Conservation (phyloP, 1,284 basidiomycete species). For the Ganoderma meredithae region DNA sequence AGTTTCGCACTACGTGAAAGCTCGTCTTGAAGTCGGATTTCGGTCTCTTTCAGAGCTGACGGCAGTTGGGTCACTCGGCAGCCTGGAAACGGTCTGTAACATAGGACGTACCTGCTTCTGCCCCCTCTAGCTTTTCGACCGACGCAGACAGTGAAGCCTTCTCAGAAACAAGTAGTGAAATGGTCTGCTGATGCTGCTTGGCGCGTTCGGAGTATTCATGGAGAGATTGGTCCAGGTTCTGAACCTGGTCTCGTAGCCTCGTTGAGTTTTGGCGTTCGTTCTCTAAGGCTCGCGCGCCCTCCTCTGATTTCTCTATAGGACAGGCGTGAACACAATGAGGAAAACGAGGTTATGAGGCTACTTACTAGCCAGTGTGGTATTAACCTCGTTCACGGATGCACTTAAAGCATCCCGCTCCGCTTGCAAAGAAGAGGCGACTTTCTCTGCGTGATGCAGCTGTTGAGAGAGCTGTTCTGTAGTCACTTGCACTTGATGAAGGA, state of each 20-base stretch:
- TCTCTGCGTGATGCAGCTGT: constrained; percentile 24
- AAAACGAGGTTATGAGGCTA: background rate
- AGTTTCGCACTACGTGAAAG: constrained; percentile 48
- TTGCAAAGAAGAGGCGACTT: constrained; percentile 15
- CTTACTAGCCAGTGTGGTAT: constrained; percentile 20
- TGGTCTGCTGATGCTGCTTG: constrained; percentile 47
- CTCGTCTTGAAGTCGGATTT: constrained; percentile 53
- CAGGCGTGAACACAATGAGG: background rate
- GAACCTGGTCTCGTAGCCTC: constrained; percentile 34
- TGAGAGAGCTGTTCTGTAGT: constrained; percentile 24
- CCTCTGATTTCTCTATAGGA: constrained; percentile 29
- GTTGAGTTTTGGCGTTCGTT: constrained; percentile 33
- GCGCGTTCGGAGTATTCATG: constrained; percentile 35
- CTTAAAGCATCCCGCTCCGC: constrained; percentile 22
- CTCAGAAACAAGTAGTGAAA: constrained; percentile 48
- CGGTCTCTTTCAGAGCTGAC: constrained; percentile 57
- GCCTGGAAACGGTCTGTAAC: too few relatives aligned
- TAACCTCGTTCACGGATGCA: constrained; percentile 5
- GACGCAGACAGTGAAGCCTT: constrained; percentile 44
- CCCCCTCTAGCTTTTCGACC: constrained; percentile 43
- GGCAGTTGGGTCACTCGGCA: background rate
- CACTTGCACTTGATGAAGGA: constrained; percentile 25
- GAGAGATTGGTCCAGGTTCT: constrained; percentile 33
- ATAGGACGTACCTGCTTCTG: constrained; percentile 41
- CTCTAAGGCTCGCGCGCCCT: constrained; percentile 29